These are phyloP conservation scores for Diaporthe helianthi DNA, from an alignment of 2,329 filamentous ascomycete species.

Conservation along the genomic window DNA sequence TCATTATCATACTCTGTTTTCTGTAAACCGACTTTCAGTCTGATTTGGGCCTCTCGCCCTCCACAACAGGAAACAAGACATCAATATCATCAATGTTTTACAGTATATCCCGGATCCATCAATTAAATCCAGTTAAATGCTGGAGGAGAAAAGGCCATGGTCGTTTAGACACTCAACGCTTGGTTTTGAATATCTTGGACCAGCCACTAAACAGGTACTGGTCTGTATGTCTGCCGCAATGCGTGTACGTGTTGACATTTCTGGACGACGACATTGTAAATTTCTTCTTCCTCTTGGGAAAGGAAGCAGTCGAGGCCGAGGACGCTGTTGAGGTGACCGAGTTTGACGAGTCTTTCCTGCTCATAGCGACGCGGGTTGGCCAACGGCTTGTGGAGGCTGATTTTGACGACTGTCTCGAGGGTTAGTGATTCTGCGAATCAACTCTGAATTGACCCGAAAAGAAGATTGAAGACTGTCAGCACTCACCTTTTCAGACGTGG, in stretches of 20 bases:
- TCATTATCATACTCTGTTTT: slow-evolving; percentile 1
- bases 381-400: neutral
- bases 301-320: slow-evolving; percentile 18
- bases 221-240: slow-evolving; percentile 62
- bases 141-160: neutral
- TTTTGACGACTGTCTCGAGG: slow-evolving; percentile 21
- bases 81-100: neutral
- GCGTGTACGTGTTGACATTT: slow-evolving; percentile 57
- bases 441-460: too few relatives aligned
- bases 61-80: neutral
- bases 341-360: slow-evolving; percentile 25
- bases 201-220: slow-evolving; percentile 59
- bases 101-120: neutral
- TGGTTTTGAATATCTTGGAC: slow-evolving; percentile 50
- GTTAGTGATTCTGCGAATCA: neutral
- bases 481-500: slow-evolving; percentile 34
- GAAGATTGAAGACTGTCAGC: neutral
- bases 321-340: slow-evolving; percentile 25
- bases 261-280: slow-evolving; percentile 32
- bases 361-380: neutral
- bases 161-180: slow-evolving; percentile 34
- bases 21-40: neutral
- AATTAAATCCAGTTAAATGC: neutral
- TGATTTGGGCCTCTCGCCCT: neutral
- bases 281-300: slow-evolving; percentile 23